Conservation (phyloP, 1,139 yeast genomes). For the Debaryomyces subglobosus region DNA sequence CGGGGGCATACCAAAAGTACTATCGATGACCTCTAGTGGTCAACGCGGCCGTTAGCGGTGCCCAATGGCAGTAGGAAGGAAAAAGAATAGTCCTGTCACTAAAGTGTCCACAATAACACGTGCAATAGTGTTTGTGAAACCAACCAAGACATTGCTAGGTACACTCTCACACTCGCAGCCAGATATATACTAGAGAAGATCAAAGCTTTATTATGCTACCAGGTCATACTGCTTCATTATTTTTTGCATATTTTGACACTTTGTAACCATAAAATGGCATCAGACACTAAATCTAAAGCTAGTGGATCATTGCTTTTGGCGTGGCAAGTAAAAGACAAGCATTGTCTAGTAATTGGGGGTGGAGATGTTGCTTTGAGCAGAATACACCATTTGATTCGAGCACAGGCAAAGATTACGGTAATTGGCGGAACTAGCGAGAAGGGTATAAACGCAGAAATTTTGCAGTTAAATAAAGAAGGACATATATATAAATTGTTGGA, state of each 20-base stretch:
- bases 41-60: neutral
- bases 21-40: neutral
- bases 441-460: constrained; percentile 48
- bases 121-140: neutral
- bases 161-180: neutral
- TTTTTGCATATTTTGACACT: neutral
- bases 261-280: neutral
- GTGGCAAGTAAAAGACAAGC: constrained; percentile 69
- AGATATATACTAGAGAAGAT: neutral
- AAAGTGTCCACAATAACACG: neutral
- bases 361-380: constrained; percentile 83
- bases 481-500: constrained; percentile 41
- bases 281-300: constrained; percentile 22
- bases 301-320: constrained; percentile 66
- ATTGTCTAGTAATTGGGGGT: constrained; percentile 75
- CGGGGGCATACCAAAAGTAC: neutral
- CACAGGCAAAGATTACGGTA: constrained; percentile 72
- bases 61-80: neutral
- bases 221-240: neutral
- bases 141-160: neutral
- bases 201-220: neutral
- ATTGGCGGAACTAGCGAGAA: constrained; percentile 49
- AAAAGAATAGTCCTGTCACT: neutral
- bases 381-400: constrained; percentile 64
- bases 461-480: constrained; percentile 42